Percentiles rank a stretch among this genome's conserved stretches.
Evolutionary conservation across 139 green algal genomes (phyloP).

Genomic region (Chlamydomonas incerta): DNA sequence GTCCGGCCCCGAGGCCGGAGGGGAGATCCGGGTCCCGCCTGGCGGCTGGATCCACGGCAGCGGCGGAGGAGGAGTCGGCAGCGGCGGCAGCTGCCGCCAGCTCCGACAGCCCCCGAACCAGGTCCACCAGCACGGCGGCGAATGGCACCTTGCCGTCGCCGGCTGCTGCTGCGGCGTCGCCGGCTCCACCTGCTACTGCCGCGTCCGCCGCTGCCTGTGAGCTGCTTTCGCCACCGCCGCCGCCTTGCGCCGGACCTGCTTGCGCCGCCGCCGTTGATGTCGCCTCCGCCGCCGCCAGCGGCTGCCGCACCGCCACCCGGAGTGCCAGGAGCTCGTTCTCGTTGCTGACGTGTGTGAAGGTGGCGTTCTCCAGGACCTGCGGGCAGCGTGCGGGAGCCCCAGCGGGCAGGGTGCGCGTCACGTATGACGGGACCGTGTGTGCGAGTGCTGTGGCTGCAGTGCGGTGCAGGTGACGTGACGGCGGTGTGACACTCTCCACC

Average conservation of each 20-base stretch:
- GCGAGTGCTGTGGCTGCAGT: too few species aligned
- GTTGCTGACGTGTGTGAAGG: constrained; percentile 76
- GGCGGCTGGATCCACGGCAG: background rate
- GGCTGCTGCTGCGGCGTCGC: background rate
- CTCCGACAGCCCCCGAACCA: constrained; percentile 14
- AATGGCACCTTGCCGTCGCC: background rate
- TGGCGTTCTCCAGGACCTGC: constrained; percentile 73
- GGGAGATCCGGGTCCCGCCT: too few species aligned
- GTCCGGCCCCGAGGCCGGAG: too few species aligned
- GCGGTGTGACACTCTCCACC: too few species aligned
- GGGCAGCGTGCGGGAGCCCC: too few species aligned
- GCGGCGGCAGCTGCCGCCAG: background rate
- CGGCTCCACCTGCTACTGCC: background rate
- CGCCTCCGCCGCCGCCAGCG: background rate
- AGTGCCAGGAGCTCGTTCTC: constrained; percentile 57
- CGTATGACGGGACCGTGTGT: too few species aligned
- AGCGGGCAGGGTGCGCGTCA: too few species aligned
- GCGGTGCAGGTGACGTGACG: too few species aligned
- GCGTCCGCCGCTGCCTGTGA: too few species aligned
- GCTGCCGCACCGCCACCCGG: constrained; percentile 23
- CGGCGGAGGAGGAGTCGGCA: background rate
- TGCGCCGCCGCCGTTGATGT: too few species aligned
- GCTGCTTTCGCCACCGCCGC: too few species aligned
- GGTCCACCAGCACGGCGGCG: constrained; percentile 40
- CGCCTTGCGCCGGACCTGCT: too few species aligned